A percentile compares a stretch with the other conserved stretches of the same genome.
Conservation (phyloP, 495 filamentous ascomycete genomes). For the Aspergillus hancockii region DNA sequence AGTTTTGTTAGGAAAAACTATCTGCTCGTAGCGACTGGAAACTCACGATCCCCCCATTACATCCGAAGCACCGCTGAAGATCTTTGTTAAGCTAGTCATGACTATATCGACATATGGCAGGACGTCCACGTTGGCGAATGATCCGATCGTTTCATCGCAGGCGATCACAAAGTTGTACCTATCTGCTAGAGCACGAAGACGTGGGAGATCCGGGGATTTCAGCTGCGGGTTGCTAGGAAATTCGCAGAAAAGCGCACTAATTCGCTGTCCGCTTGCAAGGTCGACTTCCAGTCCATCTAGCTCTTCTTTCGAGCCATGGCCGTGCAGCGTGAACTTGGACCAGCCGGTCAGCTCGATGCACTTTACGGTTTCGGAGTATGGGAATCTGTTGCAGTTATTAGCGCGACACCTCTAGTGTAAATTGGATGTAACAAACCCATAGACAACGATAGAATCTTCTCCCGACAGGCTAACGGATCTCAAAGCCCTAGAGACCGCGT, state of each 20-base stretch:
- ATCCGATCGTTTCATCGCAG: background rate
- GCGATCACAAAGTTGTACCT: background rate
- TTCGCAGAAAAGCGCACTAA: background rate
- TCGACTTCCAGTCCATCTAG: background rate
- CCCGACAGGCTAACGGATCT: background rate
- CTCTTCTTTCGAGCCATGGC: background rate
- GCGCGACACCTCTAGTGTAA: background rate
- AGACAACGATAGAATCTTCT: background rate
- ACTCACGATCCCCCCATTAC: constrained; percentile 1
- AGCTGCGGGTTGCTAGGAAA: background rate
- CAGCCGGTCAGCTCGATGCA: background rate
- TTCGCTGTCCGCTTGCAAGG: background rate
- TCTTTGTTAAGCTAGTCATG: background rate
- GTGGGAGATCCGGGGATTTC: background rate
- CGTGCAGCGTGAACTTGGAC: background rate
- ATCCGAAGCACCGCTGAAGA: background rate
- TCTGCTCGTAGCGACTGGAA: background rate
- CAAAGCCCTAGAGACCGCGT: background rate
- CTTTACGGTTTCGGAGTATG: background rate
- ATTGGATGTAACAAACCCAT: background rate
- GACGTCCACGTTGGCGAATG: background rate
- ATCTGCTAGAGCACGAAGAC: background rate
- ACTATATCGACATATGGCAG: background rate
- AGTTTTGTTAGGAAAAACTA: background rate
- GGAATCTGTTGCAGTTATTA: background rate